These are phyloP conservation scores for Annulohypoxylon maeteangense DNA, from an alignment of 495 filamentous ascomycete species.

Conservation along the genomic window DNA sequence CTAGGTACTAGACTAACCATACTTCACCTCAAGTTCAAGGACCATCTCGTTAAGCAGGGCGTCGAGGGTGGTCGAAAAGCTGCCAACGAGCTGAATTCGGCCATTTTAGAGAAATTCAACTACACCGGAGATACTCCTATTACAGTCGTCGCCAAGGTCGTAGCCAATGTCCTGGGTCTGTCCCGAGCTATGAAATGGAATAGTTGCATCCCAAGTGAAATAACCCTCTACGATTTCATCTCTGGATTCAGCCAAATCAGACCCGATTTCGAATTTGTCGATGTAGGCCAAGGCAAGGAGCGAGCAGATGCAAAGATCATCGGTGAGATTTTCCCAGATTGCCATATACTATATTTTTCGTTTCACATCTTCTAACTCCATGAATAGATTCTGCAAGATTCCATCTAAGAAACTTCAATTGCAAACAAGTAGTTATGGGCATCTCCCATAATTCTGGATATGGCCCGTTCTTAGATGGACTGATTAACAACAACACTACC, in stretches of 20 bases:
- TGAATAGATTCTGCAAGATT: conserved; percentile 64
- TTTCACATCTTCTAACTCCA: conserved; percentile 27
- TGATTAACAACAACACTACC: conserved; percentile 62
- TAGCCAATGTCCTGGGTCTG: conserved; percentile 74
- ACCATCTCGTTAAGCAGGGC: conserved; percentile 70
- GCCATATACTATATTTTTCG: neutral
- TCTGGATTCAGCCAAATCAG: conserved; percentile 80
- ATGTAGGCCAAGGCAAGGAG: conserved; percentile 76
- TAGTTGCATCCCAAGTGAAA: conserved; percentile 65
- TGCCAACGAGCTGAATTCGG: conserved; percentile 67
- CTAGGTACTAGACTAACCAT: conserved; percentile 1
- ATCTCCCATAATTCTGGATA: conserved; percentile 82
- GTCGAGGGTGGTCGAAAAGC: conserved; percentile 77
- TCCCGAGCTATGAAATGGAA: conserved; percentile 67
- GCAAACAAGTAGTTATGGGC: conserved; percentile 83
- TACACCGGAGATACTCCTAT: conserved; percentile 50
- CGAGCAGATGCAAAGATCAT: conserved; percentile 77
- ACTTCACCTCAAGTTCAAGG: conserved; percentile 65
- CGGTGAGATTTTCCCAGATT: conserved; percentile 64
- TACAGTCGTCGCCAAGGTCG: conserved; percentile 74
- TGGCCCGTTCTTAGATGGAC: conserved; percentile 73
- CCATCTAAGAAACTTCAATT: conserved; percentile 78
- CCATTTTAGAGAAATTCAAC: conserved; percentile 56
- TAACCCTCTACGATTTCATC: conserved; percentile 72
- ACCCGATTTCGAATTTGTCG: conserved; percentile 77